A percentile compares a stretch with the other conserved stretches of the same genome.
Evolutionary conservation across 331 rosid genomes (phyloP).

Genomic region (Malus hybrid): DNA sequence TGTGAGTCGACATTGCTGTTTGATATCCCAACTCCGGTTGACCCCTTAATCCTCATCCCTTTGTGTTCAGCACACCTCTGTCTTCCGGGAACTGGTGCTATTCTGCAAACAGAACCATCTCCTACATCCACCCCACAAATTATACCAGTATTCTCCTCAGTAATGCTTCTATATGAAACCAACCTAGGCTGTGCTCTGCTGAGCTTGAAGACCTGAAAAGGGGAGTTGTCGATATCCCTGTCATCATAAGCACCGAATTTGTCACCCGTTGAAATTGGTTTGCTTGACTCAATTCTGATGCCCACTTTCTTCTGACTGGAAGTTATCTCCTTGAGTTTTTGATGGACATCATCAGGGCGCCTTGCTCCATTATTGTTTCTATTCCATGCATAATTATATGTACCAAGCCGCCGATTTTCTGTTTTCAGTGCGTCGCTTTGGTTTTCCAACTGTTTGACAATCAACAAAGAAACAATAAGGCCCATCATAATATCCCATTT

Average conservation of each 20-base stretch:
- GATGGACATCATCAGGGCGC: conserved; percentile 51
- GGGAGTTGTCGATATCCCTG: conserved; percentile 33
- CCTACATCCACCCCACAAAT: conserved; percentile 52
- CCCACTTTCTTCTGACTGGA: conserved; percentile 63
- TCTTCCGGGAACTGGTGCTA: conserved; percentile 58
- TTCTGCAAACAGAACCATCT: conserved; percentile 47
- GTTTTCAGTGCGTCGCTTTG: conserved; percentile 55
- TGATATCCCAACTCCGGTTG: conserved; percentile 12
- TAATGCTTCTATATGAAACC: conserved; percentile 23
- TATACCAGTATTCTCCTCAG: conserved; percentile 18
- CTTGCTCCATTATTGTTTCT: conserved; percentile 41
- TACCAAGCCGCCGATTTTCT: conserved; percentile 52
- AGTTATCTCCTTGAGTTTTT: conserved; percentile 42
- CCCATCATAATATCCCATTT: neutral
- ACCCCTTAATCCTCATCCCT: conserved; percentile 47
- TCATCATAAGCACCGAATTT: conserved; percentile 20
- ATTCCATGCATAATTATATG: conserved; percentile 92
- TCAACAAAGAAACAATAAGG: neutral
- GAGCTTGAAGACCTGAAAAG: conserved; percentile 46
- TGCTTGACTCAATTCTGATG: conserved; percentile 46
- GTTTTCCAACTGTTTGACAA: conserved; percentile 56
- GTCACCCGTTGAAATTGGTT: conserved; percentile 19
- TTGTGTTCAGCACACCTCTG: conserved; percentile 73
- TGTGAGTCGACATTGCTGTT: neutral
- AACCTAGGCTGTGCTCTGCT: conserved; percentile 53